A percentile compares a stretch with the other conserved stretches of the same genome.
phyloP scores from a whole-genome alignment of 2,329 filamentous ascomycete genomes.

The Fusarium sarcochroum region DNA sequence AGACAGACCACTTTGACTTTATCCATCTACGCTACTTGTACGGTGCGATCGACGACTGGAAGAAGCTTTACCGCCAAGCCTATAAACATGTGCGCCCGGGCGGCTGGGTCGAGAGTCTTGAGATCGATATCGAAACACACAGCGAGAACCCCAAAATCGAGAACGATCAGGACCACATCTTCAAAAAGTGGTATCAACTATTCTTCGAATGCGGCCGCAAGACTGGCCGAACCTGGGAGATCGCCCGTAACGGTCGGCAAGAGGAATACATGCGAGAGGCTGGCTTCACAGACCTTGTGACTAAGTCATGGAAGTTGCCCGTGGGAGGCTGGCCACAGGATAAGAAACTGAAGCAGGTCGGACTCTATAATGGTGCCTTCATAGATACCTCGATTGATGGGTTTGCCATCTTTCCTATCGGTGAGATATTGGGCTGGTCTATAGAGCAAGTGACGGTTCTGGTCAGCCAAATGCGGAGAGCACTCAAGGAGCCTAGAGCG shows the following conservation, averaged over 20 bases:
- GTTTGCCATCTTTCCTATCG: constrained; percentile 32
- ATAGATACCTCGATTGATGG: constrained; percentile 34
- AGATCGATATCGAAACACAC: constrained; percentile 35
- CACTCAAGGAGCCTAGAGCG: constrained; percentile 13
- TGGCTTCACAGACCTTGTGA: constrained; percentile 35
- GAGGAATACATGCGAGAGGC: constrained; percentile 38
- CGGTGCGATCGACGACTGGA: constrained; percentile 71
- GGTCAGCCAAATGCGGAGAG: constrained; percentile 32
- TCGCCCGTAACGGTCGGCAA: constrained; percentile 40
- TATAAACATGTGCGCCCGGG: constrained; percentile 62
- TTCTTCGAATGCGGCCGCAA: constrained; percentile 46
- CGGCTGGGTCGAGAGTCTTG: constrained; percentile 39
- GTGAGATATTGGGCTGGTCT: constrained; percentile 37
- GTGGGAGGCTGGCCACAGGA: constrained; percentile 39
- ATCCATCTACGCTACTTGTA: constrained; percentile 70
- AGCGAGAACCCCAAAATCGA: constrained; percentile 34
- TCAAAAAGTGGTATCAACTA: constrained; percentile 34
- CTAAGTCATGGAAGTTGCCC: constrained; percentile 32
- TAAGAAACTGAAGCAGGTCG: constrained; percentile 33
- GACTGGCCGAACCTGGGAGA: constrained; percentile 47
- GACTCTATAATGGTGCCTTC: constrained; percentile 27
- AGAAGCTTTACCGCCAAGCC: constrained; percentile 65
- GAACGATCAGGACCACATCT: constrained; percentile 35
- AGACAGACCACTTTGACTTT: constrained; percentile 65
- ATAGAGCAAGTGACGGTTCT: constrained; percentile 22